Evolutionary conservation across 106 monocot species (phyloP).

Genomic region (Triglochin maritima): DNA sequence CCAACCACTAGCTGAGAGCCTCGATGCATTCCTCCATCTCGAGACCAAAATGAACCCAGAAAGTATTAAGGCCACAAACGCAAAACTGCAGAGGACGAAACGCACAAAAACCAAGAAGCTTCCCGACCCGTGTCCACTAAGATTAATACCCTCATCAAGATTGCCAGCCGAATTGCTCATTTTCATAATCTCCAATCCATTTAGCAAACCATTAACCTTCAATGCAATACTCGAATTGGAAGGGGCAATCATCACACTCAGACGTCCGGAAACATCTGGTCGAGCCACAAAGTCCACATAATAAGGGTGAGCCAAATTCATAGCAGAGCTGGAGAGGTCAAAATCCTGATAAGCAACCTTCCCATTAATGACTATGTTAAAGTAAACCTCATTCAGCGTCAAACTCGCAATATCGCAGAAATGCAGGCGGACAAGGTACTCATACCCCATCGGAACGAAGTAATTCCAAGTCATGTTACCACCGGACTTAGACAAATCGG

Average conservation of each 20-base stretch:
- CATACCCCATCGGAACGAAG: slow-evolving; percentile 32
- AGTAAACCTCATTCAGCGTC: slow-evolving; percentile 61
- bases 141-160: slow-evolving; percentile 30
- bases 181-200: slow-evolving; percentile 89
- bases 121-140: slow-evolving; percentile 11
- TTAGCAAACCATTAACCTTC: slow-evolving; percentile 46
- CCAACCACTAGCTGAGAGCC: slow-evolving; percentile 33
- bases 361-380: slow-evolving; percentile 70
- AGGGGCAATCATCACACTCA: slow-evolving; percentile 42
- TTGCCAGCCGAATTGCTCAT: slow-evolving; percentile 52
- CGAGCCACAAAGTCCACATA: slow-evolving; percentile 64
- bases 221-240: slow-evolving; percentile 27
- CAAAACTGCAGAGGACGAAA: slow-evolving; percentile 44
- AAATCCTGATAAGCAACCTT: slow-evolving; percentile 41
- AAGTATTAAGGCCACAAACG: slow-evolving; percentile 28
- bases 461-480: slow-evolving; percentile 71
- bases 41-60: slow-evolving; percentile 30
- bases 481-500: slow-evolving; percentile 5
- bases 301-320: slow-evolving; percentile 57
- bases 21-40: slow-evolving; percentile 44
- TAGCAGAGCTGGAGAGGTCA: slow-evolving; percentile 53
- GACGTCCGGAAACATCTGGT: slow-evolving; percentile 18
- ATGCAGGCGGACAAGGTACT: slow-evolving; percentile 74
- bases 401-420: slow-evolving; percentile 89
- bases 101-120: slow-evolving; percentile 23